Evolutionary conservation across 2,329 filamentous ascomycete species (phyloP), one percentile per base, ranked within the genome.

Genomic region (Albifimbria verrucaria): DNA sequence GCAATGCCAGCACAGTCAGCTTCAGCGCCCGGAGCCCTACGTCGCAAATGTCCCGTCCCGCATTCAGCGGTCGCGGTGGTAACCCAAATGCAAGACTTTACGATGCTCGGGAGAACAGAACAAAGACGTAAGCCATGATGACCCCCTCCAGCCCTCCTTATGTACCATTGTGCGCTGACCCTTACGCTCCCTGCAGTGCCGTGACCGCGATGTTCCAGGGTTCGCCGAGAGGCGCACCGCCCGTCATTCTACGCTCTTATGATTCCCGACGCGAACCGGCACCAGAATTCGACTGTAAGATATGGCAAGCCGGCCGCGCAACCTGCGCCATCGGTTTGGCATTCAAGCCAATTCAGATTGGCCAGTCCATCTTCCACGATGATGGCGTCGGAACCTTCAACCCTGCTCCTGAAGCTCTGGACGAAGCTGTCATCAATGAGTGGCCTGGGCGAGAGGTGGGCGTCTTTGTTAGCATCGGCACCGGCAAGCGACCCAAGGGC

Each of bases 251-350:
- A 52, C 87, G 94, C 59, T 97, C 93, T 2, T 99, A 99, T 72
- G 93, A 97, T 68, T 97, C 94, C 17, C 83, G 93, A 63, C 91
- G 89, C 69, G 94, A 97, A 69, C 89, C 92, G 1, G 83, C 92
- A 0, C 89, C 93, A 2, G 92, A 97, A 69, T 93, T 91, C 56
- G 89, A 96, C 65, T 96, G 92, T 72, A 96, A 88, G 45, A 94
- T 99, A 53, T 99, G 94, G 94, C 88, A 99, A 73, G 94, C 94
- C 4, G 94, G 94, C 11, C 85, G 94, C 55, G 94, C 94, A n/a
- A 99, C 94, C 1, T 90, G 83, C 50, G 90, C 94, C 1, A 94
- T 93, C 1, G 91, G 90, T 1, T 78, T 97, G 43, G 94, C 94
- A 1, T 99, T 99, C 75, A 99, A 99, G 69, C 92, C 93, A 0